Conservation (phyloP, 805 yeast genomes). For the Saccharomyces kudriavzevii region DNA sequence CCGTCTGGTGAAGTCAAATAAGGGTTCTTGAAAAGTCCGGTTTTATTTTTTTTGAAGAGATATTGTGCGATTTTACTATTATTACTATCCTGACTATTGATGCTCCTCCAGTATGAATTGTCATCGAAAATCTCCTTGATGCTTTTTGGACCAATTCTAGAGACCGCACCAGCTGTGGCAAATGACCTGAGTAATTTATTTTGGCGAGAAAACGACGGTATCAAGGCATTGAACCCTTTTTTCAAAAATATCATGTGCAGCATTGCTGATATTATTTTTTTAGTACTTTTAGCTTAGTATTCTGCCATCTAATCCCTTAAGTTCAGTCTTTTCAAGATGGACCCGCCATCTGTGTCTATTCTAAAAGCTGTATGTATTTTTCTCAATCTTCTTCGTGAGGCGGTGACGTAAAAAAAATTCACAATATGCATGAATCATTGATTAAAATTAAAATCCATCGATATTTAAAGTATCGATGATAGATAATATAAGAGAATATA, state of each 20-base stretch:
- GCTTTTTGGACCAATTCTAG: slow-evolving; percentile 15
- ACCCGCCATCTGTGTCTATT: not conserved
- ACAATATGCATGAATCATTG: not conserved
- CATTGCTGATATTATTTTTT: not conserved
- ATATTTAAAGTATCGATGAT: not conserved
- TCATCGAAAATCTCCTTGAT: slow-evolving; percentile 53
- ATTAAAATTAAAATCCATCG: not conserved
- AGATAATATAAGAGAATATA: not conserved
- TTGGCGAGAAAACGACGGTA: not conserved
- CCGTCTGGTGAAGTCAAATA: slow-evolving; percentile 65
- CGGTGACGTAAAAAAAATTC: not conserved
- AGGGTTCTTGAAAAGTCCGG: slow-evolving; percentile 73
- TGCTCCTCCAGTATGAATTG: slow-evolving; percentile 45
- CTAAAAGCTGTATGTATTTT: not conserved
- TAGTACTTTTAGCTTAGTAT: not conserved
- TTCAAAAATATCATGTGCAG: not conserved
- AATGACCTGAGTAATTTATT: slow-evolving; percentile 26
- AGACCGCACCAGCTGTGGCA: slow-evolving; percentile 30
- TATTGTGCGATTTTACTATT: slow-evolving; percentile 5
- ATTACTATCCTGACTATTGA: slow-evolving; percentile 31
- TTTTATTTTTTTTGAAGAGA: slow-evolving; percentile 11
- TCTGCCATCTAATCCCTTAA: not conserved
- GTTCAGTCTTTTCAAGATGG: not conserved
- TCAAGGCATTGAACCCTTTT: not conserved
- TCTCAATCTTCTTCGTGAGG: not conserved